Conservation (phyloP, 768 basidiomycete species). For the Tricholoma flavovirens region DNA sequence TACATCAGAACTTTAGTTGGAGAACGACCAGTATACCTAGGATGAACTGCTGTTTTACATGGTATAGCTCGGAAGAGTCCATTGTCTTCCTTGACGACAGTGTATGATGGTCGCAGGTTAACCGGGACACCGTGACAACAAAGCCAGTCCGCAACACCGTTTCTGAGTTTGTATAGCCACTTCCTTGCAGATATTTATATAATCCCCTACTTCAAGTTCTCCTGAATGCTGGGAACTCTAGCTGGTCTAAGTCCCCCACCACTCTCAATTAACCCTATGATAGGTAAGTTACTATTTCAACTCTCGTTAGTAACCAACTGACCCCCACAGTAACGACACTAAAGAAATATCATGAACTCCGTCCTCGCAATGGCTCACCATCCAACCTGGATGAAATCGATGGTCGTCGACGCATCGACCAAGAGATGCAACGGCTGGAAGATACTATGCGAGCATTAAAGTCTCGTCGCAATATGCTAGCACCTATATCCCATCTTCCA, state of each 20-base stretch:
- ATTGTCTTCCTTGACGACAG: constrained; percentile 12
- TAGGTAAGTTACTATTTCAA: constrained; percentile 3
- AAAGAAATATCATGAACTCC: constrained; percentile 14
- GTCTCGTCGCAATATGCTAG: constrained; percentile 29
- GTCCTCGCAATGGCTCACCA: constrained; percentile 7
- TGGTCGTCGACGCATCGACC: constrained; percentile 30
- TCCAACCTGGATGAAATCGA: constrained; percentile 12
- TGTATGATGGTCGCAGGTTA: background rate
- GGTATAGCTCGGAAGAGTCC: constrained; percentile 57
- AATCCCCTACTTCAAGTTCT: background rate
- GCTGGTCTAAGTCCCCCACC: constrained; percentile 26
- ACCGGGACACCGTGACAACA: background rate
- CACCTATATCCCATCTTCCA: constrained; percentile 35
- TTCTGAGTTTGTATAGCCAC: background rate
- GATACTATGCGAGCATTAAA: constrained; percentile 29
- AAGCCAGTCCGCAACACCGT: too few species aligned
- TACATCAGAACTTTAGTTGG: background rate
- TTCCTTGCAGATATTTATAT: background rate
- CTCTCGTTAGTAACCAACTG: background rate
- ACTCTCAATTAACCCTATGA: constrained; percentile 13
- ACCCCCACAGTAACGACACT: constrained; percentile 12
- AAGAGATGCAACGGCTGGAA: constrained; percentile 28
- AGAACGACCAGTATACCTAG: constrained; percentile 43
- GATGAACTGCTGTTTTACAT: constrained; percentile 70
- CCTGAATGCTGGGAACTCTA: constrained; percentile 19